A percentile compares a stretch with the other conserved stretches of the same genome.
These are phyloP conservation scores for Candida quercuum DNA, from an alignment of 805 yeast species.

Conservation along the genomic window DNA sequence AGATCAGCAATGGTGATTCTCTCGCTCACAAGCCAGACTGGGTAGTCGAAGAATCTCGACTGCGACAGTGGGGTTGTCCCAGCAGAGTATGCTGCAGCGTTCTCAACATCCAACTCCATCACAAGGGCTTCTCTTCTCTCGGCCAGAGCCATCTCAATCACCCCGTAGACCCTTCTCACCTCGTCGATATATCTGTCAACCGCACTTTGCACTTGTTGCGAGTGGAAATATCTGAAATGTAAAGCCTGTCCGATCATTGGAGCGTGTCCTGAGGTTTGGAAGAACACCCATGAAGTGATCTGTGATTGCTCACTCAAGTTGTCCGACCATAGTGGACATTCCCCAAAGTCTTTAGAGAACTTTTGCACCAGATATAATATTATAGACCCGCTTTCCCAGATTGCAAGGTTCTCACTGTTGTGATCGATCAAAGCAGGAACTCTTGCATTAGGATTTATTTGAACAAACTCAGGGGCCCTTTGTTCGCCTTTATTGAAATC, in stretches of 20 bases:
- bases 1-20: conserved; percentile 80
- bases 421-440: conserved; percentile 95
- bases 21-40: conserved; percentile 94
- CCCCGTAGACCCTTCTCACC: conserved; percentile 89
- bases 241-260: conserved; percentile 99
- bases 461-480: conserved; percentile 86
- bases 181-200: conserved; percentile 89
- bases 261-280: conserved; percentile 95
- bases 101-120: conserved; percentile 84
- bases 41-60: conserved; percentile 83
- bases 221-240: conserved; percentile 88
- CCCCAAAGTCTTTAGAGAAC: conserved; percentile 54
- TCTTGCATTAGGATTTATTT: conserved; percentile 93
- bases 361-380: conserved; percentile 75
- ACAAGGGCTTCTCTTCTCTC: conserved; percentile 86
- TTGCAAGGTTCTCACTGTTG: conserved; percentile 65
- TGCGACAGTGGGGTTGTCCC: conserved; percentile 86
- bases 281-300: conserved; percentile 84
- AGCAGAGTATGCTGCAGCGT: conserved; percentile 80
- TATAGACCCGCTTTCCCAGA: conserved; percentile 96
- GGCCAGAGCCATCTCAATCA: conserved; percentile 90
- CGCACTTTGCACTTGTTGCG: conserved; percentile 80
- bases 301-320: conserved; percentile 76
- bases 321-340: conserved; percentile 77
- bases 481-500: conserved; percentile 90